phyloP scores from a whole-genome alignment of 2,329 filamentous ascomycete genomes.

The Exophiala sideris region DNA sequence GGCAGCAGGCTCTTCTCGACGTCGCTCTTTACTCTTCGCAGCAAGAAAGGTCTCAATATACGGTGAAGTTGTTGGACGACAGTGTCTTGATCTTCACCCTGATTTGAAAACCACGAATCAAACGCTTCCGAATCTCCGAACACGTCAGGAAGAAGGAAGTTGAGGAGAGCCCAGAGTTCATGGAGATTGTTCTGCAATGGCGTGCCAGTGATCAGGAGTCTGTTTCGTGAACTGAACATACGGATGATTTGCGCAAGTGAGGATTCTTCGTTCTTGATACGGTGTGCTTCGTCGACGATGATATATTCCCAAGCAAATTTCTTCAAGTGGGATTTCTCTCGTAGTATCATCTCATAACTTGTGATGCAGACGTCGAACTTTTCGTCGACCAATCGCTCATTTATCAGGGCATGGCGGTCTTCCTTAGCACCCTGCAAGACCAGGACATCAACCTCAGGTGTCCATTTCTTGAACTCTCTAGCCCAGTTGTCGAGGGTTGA shows the following conservation, averaged over 20 bases:
- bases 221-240: slow-evolving; percentile 91
- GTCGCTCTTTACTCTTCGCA: slow-evolving; percentile 94
- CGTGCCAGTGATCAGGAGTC: slow-evolving; percentile 92
- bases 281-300: slow-evolving; percentile 96
- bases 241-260: slow-evolving; percentile 95
- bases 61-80: slow-evolving; percentile 95
- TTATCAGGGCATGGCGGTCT: slow-evolving; percentile 81
- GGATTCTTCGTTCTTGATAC: slow-evolving; percentile 99
- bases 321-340: slow-evolving; percentile 90
- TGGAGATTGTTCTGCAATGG: slow-evolving; percentile 97
- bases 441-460: slow-evolving; percentile 88
- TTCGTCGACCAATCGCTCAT: slow-evolving; percentile 84
- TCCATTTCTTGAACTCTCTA: slow-evolving; percentile 90
- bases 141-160: slow-evolving; percentile 96
- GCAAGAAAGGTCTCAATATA: slow-evolving; percentile 85
- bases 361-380: slow-evolving; percentile 98
- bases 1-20: slow-evolving; percentile 96
- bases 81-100: slow-evolving; percentile 86
- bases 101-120: slow-evolving; percentile 94
- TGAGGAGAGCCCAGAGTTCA: slow-evolving; percentile 94
- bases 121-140: slow-evolving; percentile 97
- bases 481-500: slow-evolving; percentile 99
- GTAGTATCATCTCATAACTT: slow-evolving; percentile 97
- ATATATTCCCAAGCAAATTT: slow-evolving; percentile 99
- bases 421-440: slow-evolving; percentile 95